Conservation (phyloP, 2,329 filamentous ascomycete genomes). For the Dactylonectria macrodidyma region DNA sequence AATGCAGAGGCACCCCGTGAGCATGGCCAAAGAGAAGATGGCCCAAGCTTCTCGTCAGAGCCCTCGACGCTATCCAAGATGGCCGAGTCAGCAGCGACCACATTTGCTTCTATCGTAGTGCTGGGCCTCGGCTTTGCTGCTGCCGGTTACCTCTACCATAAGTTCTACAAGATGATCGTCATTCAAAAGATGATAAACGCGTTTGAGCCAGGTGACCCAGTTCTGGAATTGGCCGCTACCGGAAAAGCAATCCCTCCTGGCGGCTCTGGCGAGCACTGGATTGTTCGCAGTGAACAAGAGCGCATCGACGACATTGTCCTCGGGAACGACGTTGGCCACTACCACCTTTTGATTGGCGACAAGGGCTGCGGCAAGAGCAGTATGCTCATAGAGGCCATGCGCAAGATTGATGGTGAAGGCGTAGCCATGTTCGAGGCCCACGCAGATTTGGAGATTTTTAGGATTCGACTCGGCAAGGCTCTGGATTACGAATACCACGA, state of each 20-base stretch:
- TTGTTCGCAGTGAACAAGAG: slow-evolving; percentile 85
- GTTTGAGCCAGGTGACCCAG: slow-evolving; percentile 92
- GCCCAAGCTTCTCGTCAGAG: slow-evolving; percentile 42
- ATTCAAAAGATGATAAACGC: slow-evolving; percentile 94
- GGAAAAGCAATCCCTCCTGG: slow-evolving; percentile 68
- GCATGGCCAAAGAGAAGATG: slow-evolving; percentile 22
- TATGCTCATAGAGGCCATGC: slow-evolving; percentile 96
- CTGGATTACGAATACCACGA: slow-evolving; percentile 98
- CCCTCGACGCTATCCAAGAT: slow-evolving; percentile 70
- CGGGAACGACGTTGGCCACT: slow-evolving; percentile 83
- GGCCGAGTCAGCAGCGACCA: slow-evolving; percentile 82
- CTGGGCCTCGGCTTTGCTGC: slow-evolving; percentile 75
- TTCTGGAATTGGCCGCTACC: slow-evolving; percentile 83
- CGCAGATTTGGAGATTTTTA: slow-evolving; percentile 94
- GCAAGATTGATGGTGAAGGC: slow-evolving; percentile 88
- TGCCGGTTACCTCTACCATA: slow-evolving; percentile 85
- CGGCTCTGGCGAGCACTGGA: slow-evolving; percentile 72
- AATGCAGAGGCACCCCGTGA: slow-evolving; percentile 19
- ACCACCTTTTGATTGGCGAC: slow-evolving; percentile 92
- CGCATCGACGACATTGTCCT: slow-evolving; percentile 87
- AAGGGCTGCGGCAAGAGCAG: slow-evolving; percentile 98
- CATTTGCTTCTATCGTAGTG: slow-evolving; percentile 81
- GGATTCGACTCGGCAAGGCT: slow-evolving; percentile 91
- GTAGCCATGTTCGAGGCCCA: slow-evolving; percentile 98
- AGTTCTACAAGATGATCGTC: slow-evolving; percentile 90